These are phyloP conservation scores for Umbelopsis sp. DNA, from an alignment of 192 early-diverging fungal genomes.

Conservation along the genomic window DNA sequence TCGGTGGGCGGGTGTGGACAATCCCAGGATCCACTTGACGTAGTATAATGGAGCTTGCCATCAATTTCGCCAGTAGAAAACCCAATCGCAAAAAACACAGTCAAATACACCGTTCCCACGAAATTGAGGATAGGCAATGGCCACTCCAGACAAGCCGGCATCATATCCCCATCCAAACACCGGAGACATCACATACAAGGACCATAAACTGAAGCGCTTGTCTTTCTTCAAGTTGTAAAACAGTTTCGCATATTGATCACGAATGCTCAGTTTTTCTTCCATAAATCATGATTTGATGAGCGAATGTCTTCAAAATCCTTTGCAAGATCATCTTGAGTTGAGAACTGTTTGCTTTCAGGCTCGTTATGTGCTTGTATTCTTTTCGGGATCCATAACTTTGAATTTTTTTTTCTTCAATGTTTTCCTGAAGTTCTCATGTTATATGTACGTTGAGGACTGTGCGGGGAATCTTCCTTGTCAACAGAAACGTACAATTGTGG, in stretches of 20 bases:
- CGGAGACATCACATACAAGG: slow-evolving; percentile 5
- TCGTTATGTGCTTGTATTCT: neutral
- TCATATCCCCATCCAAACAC: slow-evolving; percentile 13
- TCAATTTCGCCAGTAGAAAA: too few species aligned
- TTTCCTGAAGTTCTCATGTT: neutral
- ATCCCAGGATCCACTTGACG: too few species aligned
- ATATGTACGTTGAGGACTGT: neutral
- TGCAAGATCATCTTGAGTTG: neutral
- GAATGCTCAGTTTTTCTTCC: neutral
- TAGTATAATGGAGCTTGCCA: too few species aligned
- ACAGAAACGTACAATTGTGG: neutral
- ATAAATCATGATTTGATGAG: neutral
- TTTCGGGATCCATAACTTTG: slow-evolving; percentile 10
- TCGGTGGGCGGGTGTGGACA: too few species aligned
- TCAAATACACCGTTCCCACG: neutral
- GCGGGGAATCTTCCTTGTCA: neutral
- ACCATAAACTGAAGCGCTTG: slow-evolving; percentile 7
- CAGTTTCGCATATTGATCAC: slow-evolving; percentile 10
- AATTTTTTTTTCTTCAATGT: neutral
- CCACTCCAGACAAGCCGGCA: neutral
- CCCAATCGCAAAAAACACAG: too few species aligned
- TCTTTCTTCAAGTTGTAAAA: neutral
- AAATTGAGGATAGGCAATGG: slow-evolving; percentile 8
- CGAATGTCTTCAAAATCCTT: slow-evolving; percentile 8
- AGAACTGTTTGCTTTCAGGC: slow-evolving; percentile 1